Percentiles rank a stretch among this genome's conserved stretches.
Evolutionary conservation across 257 asterid species (phyloP).

Genomic region (Nicotiana undulata): DNA sequence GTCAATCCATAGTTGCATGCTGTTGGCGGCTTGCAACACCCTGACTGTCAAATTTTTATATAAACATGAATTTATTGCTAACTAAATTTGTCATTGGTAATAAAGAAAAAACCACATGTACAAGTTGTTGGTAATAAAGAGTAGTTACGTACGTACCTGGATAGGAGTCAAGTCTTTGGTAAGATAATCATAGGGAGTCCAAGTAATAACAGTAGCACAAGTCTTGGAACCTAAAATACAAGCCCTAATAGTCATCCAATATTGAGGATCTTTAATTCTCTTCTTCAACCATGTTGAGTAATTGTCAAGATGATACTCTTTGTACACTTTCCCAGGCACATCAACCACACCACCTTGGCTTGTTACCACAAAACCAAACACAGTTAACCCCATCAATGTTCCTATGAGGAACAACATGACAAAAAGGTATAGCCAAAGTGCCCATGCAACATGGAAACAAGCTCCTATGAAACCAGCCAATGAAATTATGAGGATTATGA

Average conservation of each 20-base stretch:
- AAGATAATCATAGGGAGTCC: constrained; percentile 80
- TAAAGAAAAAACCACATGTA: too few species aligned
- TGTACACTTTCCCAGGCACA: constrained; percentile 57
- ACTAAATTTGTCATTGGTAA: background rate
- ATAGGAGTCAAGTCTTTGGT: constrained; percentile 68
- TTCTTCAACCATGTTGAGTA: constrained; percentile 82
- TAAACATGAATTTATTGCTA: too few species aligned
- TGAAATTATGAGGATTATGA: constrained; percentile 59
- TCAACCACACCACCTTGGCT: constrained; percentile 56
- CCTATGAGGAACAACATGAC: constrained; percentile 74
- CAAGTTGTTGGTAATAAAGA: background rate
- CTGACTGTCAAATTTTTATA: constrained; percentile 46
- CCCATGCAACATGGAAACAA: constrained; percentile 91
- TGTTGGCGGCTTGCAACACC: constrained; percentile 97
- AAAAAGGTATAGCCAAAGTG: constrained; percentile 67
- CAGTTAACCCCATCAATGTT: constrained; percentile 53
- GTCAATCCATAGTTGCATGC: constrained; percentile 64
- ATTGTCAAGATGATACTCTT: constrained; percentile 51
- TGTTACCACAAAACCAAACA: constrained; percentile 83
- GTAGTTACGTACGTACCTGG: constrained; percentile 65
- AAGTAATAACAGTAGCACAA: constrained; percentile 51
- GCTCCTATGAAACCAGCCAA: constrained; percentile 93
- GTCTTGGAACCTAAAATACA: constrained; percentile 76
- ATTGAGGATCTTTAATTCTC: constrained; percentile 45
- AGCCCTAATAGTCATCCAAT: constrained; percentile 58